phyloP scores from a whole-genome alignment of 345 rosid species.

The Eucalyptus sp. region DNA sequence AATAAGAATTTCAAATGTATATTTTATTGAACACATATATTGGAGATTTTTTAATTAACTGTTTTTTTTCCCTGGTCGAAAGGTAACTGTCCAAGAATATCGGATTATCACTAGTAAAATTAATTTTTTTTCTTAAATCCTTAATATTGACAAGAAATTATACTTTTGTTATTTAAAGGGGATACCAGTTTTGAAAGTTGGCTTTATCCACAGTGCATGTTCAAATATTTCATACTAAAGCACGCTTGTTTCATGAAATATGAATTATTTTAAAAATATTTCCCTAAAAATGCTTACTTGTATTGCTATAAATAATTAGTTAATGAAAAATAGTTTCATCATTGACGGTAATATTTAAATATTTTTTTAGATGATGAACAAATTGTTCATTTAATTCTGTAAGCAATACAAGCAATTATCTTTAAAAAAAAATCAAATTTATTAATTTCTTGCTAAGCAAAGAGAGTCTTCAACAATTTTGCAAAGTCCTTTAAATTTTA shows the following conservation, averaged over 20 bases:
- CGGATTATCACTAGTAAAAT: not conserved
- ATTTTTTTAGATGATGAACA: too few species aligned
- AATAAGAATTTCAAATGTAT: not conserved
- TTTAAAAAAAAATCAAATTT: too few species aligned
- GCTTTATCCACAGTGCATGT: not conserved
- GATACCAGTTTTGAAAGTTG: not conserved
- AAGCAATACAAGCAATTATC: fast-evolving
- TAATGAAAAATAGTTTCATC: fast-evolving
- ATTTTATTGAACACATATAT: not conserved
- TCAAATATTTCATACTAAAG: not conserved
- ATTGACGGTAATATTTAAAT: too few species aligned
- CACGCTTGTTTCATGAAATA: not conserved
- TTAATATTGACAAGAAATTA: not conserved
- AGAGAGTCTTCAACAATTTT: fast-evolving
- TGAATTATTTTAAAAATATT: too few species aligned
- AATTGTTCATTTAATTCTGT: not conserved
- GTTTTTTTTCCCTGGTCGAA: not conserved
- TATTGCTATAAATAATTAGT: too few species aligned
- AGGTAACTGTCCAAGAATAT: not conserved
- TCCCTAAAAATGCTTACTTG: fast-evolving
- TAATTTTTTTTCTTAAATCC: not conserved
- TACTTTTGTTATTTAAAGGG: not conserved
- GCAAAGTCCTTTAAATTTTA: not conserved
- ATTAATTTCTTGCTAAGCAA: fast-evolving
- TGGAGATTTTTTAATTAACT: not conserved